Evolutionary conservation across 441 rosid genomes (phyloP), one percentile per base, ranked within the genome.

Genomic region (Syzygium syzygioides): DNA sequence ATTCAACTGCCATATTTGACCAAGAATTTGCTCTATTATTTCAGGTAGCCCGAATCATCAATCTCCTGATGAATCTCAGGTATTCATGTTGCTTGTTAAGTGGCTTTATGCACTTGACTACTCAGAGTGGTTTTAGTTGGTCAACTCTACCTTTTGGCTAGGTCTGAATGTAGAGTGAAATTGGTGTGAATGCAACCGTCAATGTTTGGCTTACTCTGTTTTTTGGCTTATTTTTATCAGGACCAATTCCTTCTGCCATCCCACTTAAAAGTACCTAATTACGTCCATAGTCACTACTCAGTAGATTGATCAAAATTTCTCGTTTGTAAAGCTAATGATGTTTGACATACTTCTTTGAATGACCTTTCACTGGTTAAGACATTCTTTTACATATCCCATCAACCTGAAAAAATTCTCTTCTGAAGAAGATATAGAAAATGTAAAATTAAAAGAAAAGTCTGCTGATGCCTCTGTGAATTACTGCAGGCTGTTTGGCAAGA

Each of bases 401-500:
- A 23, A 41, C 83, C 52, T 12, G 83, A 68, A 68, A 66, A 62
- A 32, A 4, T 55, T 88, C 55, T 85, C 86, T 86, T 60, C 30
- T 55, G 23, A 87, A 53, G 76, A 48, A 85, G n/a, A 45, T 83
- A 66, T 41, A 87, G 89, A 55, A 80, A 88, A 89, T 86, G 62
- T 91, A 56, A 87, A 79, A 86, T 87, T 91, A 87, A 91, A 90
- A 60, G 85, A 55, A 87, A 90, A 87, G 76, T 89, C 87, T 90
- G 87, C 91, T 94, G 92, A 89, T 89, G 57, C 87, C 88, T 88
- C 71, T 86, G 50, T 90, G 87, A 88, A 79, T 90, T 93, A 88
- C 90, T 90, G 88, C 95, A 95, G 96, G 94, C 92, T 87, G 92
- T 92, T 92, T 94, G 96, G 96, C 96, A 94, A 93, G 97, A 94